Evolutionary conservation across 1,284 basidiomycete species (phyloP), one percentile per base, ranked within the genome.

Genomic region (Sporisorium graminicola): DNA sequence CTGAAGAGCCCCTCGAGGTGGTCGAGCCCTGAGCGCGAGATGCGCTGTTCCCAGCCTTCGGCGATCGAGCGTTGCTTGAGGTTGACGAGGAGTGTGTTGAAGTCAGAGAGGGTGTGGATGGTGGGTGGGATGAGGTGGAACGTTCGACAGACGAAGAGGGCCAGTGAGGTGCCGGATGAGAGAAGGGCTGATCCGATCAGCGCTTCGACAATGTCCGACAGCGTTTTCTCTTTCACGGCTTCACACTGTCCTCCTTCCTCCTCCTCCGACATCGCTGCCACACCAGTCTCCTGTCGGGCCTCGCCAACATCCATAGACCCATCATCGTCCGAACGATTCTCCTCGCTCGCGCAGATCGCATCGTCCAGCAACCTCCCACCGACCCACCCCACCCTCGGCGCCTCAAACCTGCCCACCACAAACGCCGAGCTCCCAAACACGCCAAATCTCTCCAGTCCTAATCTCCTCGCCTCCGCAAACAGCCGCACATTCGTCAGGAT

Each of bases 201-300:
- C 0, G 79, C 55, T 49, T 82, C 80, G 0, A 77, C 69, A 13
- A 82, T 42, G 46, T 82, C 80, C 0, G 69, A 59, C 2, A 80
- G 47, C 14, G 59, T 60, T 49, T 82, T 82, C 14, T 69, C 64
- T 31, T 60, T 54, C 22, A 35, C 35, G 29, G 16, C 33, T 20
- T 42, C 44, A 13, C 13, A 37, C 44, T 31, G 40, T 20, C 42
- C 52, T 9, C 40, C 40, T 20, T 20, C 59, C n/a, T n/a, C 43
- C 50, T 44, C 65, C 42, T 43, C 55, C n/a, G 24, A 40, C 55
- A 46, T 16, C 22, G 31, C 27, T 46, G 4, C 10, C 10, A 35
- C 37, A n/a, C n/a, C n/a, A n/a, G n/a, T n/a, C n/a, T n/a, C n/a
- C n/a, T n/a, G n/a, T n/a, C n/a, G n/a, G n/a, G n/a, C 42, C 26